A percentile compares a stretch with the other conserved stretches of the same genome.
phyloP scores from a whole-genome alignment of 306 rosid genomes.

The Comarum palustre region DNA sequence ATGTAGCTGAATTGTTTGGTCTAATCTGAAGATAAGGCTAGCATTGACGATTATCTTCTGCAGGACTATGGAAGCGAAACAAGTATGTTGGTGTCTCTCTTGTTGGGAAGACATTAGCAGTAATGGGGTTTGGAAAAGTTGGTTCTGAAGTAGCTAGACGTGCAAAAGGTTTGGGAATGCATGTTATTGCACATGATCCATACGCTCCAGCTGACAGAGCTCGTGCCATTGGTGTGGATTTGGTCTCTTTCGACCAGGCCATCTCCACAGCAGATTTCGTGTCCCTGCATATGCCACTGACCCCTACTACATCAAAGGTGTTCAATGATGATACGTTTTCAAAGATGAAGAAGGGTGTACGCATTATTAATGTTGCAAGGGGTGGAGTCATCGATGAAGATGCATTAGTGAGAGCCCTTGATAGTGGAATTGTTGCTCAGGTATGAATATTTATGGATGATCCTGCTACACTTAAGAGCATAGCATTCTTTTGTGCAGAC shows the following conservation, averaged over 20 bases:
- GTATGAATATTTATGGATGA: constrained; percentile 19
- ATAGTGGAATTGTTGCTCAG: constrained; percentile 82
- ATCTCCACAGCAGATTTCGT: constrained; percentile 69
- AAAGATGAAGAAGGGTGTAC: constrained; percentile 79
- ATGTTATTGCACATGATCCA: constrained; percentile 89
- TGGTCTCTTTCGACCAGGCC: constrained; percentile 79
- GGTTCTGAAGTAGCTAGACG: constrained; percentile 91
- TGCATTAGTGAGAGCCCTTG: constrained; percentile 75
- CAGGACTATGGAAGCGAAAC: constrained; percentile 85
- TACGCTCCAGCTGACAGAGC: constrained; percentile 89
- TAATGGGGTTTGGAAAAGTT: constrained; percentile 91
- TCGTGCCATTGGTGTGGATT: constrained; percentile 80
- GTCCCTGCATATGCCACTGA: constrained; percentile 92
- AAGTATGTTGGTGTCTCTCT: constrained; percentile 89
- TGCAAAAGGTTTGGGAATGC: constrained; percentile 87
- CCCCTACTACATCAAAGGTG: constrained; percentile 65
- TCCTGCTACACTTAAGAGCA: not conserved
- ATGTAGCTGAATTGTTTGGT: not conserved
- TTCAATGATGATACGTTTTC: constrained; percentile 67
- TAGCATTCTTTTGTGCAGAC: not conserved
- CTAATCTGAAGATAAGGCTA: not conserved
- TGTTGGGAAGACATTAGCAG: constrained; percentile 85
- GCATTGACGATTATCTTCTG: not conserved
- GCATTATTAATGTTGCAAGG: constrained; percentile 75
- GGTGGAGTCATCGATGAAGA: constrained; percentile 96